Evolutionary conservation across 345 rosid genomes (phyloP).

Genomic region (Citrus cavaleriei): DNA sequence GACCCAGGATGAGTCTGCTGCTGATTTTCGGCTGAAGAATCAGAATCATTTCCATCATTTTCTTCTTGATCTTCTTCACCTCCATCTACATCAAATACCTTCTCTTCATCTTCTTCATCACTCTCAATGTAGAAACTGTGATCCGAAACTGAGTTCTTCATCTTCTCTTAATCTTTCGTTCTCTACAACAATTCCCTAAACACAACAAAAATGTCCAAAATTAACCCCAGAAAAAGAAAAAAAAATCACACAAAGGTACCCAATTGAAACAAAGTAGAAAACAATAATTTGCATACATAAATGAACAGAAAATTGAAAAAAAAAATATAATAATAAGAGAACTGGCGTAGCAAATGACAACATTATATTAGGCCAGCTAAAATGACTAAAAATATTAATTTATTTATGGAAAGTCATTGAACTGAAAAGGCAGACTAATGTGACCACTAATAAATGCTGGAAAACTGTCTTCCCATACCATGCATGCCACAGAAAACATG

Average conservation of each 20-base stretch:
- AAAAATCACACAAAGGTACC: not conserved
- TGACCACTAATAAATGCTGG: not conserved
- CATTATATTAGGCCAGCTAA: not conserved
- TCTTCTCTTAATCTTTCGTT: not conserved
- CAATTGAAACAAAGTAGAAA: not conserved
- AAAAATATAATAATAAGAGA: not conserved
- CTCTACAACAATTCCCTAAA: not conserved
- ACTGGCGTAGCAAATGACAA: not conserved
- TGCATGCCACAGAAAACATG: not conserved
- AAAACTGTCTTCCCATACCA: not conserved
- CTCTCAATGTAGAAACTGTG: conserved; percentile 84
- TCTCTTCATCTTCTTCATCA: conserved; percentile 68
- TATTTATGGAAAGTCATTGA: not conserved
- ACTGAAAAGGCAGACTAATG: not conserved
- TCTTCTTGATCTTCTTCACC: conserved; percentile 33
- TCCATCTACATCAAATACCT: conserved; percentile 18
- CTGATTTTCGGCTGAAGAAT: conserved; percentile 41
- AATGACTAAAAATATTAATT: not conserved
- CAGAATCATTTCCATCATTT: conserved; percentile 48
- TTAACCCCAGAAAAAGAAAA: not conserved
- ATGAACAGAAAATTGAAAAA: not conserved
- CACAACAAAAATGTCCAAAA: not conserved
- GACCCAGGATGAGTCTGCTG: conserved; percentile 49
- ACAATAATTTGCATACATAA: not conserved
- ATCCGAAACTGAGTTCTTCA: conserved; percentile 85